A percentile compares a stretch with the other conserved stretches of the same genome.
Evolutionary conservation across 306 rosid genomes (phyloP).

Genomic region (Carpinus fangiana): DNA sequence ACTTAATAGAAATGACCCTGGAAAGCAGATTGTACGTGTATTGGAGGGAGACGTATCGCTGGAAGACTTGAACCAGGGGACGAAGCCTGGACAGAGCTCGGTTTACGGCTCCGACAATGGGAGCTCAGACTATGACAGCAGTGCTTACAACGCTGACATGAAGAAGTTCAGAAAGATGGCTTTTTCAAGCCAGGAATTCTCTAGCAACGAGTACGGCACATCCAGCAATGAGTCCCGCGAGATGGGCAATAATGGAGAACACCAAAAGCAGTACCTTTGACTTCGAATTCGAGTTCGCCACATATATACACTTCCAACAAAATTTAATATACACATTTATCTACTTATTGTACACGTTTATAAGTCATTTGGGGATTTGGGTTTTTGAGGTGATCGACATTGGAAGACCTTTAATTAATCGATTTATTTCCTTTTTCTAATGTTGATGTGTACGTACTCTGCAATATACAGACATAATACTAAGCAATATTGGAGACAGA

Average conservation of each 20-base stretch:
- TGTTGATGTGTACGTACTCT: not conserved
- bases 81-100: constrained; percentile 30
- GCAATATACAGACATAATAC: not conserved
- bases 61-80: constrained; percentile 67
- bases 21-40: constrained; percentile 62
- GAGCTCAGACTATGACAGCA: constrained; percentile 59
- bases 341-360: not conserved
- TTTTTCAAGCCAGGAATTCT: constrained; percentile 49
- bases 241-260: constrained; percentile 4
- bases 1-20: not conserved
- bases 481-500: not conserved
- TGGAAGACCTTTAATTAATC: not conserved
- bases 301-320: no score
- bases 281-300: no score
- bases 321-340: not conserved
- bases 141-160: constrained; percentile 59
- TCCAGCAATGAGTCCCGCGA: constrained; percentile 56
- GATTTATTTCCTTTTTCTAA: not conserved
- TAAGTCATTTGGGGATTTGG: not conserved
- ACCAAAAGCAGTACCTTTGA: constrained; percentile 14
- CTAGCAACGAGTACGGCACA: constrained; percentile 41
- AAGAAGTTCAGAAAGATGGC: constrained; percentile 59
- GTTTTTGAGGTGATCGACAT: not conserved
- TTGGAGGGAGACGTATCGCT: constrained; percentile 72
- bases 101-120: constrained; percentile 23